Evolutionary conservation across 768 basidiomycete genomes (phyloP), one percentile per base, ranked within the genome.

Genomic region (Phaeotremella fagi): DNA sequence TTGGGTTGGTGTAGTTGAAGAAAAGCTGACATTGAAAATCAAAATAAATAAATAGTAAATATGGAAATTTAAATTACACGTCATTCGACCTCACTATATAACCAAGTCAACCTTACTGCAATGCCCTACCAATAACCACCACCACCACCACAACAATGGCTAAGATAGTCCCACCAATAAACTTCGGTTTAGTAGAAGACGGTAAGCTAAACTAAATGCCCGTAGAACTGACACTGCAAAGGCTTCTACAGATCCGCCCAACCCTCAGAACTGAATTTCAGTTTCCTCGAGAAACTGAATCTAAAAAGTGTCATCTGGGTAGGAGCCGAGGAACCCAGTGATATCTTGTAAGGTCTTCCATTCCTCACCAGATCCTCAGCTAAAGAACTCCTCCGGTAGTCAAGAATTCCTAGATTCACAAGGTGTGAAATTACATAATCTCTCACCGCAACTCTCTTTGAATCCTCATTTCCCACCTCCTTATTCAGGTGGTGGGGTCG

Each of bases 261-360:
- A 54, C 75, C 75, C 50, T 29, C 79, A 77, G 52, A 86, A 74
- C 4, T 77, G 74, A 7, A 71, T 68, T 74, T 88, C 85, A 3
- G 81, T 77, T 15, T 72, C 68, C 22, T 70, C 55, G 36, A 86
- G 73, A 3, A 82, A 79, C 29, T 77, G 77, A 3, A 65, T 18
- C 52, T 70, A 16, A 52, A 54, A 44, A 65, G 59, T 0, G 61
- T 75, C 35, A 63, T 77, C 28, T 77, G 75, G 75, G 69, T 77
- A 1, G 75, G 75, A 1, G 74, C 75, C 0, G 74, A 77, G 54
- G 72, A 74, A 20, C 74, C 75, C 0, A 66, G 67, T 18, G 64
- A 68, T 2, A 63, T 62, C 22, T 63, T 75, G 75, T 75, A 23
- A 33, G 75, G 11, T 50, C 12, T n/a, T n/a, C 18, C 15, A 33